These are phyloP conservation scores for Lasiosphaeria ovina DNA, from an alignment of 495 filamentous ascomycete species.

Conservation along the genomic window DNA sequence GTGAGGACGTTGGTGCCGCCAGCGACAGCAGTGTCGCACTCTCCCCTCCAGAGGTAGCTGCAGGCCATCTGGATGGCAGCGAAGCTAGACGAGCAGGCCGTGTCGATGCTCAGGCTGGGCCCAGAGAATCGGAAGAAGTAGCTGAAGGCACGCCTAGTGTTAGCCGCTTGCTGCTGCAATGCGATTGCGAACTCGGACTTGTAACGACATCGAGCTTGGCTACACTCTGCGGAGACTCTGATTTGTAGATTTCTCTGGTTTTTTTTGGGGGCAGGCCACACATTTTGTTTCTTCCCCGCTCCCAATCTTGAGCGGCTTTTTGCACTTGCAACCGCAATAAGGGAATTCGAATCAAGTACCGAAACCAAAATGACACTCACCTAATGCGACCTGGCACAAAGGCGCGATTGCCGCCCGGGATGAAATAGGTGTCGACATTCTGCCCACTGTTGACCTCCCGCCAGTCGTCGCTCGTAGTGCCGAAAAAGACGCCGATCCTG, in stretches of 20 bases:
- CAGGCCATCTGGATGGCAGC: constrained; percentile 50
- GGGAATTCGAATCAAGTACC: no score
- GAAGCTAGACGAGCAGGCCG: constrained; percentile 45
- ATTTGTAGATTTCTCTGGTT: no score
- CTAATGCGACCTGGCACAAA: constrained; percentile 56
- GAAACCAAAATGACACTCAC: constrained; percentile 31
- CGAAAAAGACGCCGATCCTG: constrained; percentile 77
- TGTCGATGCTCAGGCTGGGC: constrained; percentile 41
- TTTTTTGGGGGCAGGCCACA: no score
- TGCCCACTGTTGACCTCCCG: constrained; percentile 73
- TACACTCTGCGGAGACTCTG: no score
- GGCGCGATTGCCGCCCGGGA: constrained; percentile 72
- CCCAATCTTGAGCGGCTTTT: no score
- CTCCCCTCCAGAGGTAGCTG: constrained; percentile 65
- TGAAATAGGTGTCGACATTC: constrained; percentile 79
- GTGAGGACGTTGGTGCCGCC: constrained; percentile 68
- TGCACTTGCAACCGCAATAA: no score
- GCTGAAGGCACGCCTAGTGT: constrained; percentile 21
- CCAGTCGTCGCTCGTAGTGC: constrained; percentile 78
- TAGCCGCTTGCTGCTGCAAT: no score
- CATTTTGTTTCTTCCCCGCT: no score
- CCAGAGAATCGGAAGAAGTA: constrained; percentile 44
- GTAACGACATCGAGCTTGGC: no score
- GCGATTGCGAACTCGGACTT: no score
- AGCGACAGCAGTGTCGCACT: constrained; percentile 59